Evolutionary conservation across 495 filamentous ascomycete genomes (phyloP), one percentile per base, ranked within the genome.

Genomic region (Durotheca rogersii): DNA sequence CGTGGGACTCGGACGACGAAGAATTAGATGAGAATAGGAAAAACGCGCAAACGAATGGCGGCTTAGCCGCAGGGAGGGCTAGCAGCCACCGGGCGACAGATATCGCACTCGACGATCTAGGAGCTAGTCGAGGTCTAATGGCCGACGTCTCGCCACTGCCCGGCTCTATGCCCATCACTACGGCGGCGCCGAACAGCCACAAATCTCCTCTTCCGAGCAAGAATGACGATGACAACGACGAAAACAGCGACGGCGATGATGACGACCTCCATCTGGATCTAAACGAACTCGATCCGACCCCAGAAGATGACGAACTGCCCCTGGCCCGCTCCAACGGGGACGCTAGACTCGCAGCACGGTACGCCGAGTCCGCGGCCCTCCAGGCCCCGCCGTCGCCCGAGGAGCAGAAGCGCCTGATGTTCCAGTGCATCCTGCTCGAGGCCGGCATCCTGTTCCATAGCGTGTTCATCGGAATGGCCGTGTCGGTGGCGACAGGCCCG

Each of bases 381-480:
- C 60, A 66, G 11, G 41, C 21, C 30, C 59, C 59, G 1, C 60
- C 59, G 6, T 60, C 64, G 19, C 51, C 66, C 4, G 75, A 80
- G 52, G 69, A 74, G 25, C 75, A 76, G 29, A 77, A 74, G 41
- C 80, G 84, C 12, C 80, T 85, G 47, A 77, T 90, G 49, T 72
- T 92, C 14, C 89, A 94, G 61, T 89, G 86, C 53, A 73, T 89
- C 9, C 76, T 94, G 6, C 76, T 94, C 19, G 89, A 94, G 67
- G 85, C 87, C 5, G 89, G 89, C 12, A 92, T 94, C 55, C 73
- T 94, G 2, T 92, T 92, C 59, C 89, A 94, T 69, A 87, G 83
- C 55, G 79, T 94, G 30, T 94, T 94, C 60, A 94, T 94, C 58
- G 88, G 88, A 33, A 91, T 94, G 86, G 87, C 89, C 2, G 71